These are phyloP conservation scores for Colletotrichum sp. DNA, from an alignment of 2,329 filamentous ascomycete species.

Conservation along the genomic window DNA sequence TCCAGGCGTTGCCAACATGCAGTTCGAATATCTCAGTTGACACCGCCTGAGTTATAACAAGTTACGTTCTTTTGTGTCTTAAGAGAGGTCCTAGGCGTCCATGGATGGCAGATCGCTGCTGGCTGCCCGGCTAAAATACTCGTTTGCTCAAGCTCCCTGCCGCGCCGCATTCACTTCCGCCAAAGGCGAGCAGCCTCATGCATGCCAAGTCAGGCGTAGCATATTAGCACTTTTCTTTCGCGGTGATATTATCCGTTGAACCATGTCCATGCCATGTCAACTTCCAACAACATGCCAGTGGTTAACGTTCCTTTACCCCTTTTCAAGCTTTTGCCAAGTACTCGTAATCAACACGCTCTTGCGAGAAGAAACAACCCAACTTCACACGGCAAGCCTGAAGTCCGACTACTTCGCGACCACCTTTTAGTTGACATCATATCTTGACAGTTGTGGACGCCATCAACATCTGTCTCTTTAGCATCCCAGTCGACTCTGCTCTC, in stretches of 20 bases:
- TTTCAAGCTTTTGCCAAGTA: background rate
- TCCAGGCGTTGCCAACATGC: too few species aligned
- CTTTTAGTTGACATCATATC: too few species aligned
- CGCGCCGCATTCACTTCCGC: background rate
- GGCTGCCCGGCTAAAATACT: too few species aligned
- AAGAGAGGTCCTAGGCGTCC: too few species aligned
- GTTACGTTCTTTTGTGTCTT: too few species aligned
- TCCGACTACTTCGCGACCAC: too few species aligned
- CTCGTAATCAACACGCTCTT: background rate
- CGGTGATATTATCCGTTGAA: background rate
- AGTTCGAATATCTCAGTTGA: too few species aligned
- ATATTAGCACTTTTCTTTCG: background rate
- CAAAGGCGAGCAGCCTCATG: background rate
- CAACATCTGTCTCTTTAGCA: fast-evolving
- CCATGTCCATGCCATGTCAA: background rate
- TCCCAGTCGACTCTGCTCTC: background rate
- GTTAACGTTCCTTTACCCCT: background rate
- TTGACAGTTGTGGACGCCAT: background rate
- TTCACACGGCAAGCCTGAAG: too few species aligned
- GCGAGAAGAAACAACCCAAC: too few species aligned
- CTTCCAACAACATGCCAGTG: background rate
- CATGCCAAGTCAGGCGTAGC: background rate
- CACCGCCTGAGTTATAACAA: too few species aligned
- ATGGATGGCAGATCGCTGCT: too few species aligned
- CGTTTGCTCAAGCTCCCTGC: too few species aligned